These are phyloP conservation scores for Fusarium fujikuroi DNA, from an alignment of 2,329 filamentous ascomycete genomes.

Conservation along the genomic window DNA sequence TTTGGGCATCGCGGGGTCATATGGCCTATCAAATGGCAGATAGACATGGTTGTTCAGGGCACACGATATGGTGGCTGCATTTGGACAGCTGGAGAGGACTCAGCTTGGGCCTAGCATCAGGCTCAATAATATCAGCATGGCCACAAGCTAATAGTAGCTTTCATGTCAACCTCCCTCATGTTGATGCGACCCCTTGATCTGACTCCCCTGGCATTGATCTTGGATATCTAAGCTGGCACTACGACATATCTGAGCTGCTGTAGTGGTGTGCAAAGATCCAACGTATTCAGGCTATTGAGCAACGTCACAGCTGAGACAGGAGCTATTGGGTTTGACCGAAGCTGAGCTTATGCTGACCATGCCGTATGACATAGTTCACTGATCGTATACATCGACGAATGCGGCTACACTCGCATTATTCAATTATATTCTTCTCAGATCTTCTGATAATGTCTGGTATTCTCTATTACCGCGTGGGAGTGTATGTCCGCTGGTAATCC, in stretches of 20 bases:
- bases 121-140: neutral
- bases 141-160: neutral
- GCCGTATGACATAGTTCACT: neutral
- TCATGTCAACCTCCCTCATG: neutral
- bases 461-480: too few species aligned
- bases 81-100: neutral
- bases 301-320: neutral
- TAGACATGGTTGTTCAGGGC: neutral
- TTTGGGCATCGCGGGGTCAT: neutral
- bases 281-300: constrained; percentile 1
- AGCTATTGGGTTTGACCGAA: neutral
- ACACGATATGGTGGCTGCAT: neutral
- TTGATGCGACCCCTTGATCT: neutral
- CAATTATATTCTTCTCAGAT: neutral
- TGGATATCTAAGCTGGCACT: neutral
- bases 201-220: neutral
- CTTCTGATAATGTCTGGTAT: neutral
- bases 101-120: constrained; percentile 2
- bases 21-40: neutral
- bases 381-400: neutral
- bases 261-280: neutral
- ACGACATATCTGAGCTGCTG: neutral
- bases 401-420: neutral
- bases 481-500: neutral
- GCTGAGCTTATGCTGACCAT: neutral